Evolutionary conservation across 208 protist genomes (phyloP), one percentile per base, ranked within the genome.

Genomic region (Herpetomonas tarakana): DNA sequence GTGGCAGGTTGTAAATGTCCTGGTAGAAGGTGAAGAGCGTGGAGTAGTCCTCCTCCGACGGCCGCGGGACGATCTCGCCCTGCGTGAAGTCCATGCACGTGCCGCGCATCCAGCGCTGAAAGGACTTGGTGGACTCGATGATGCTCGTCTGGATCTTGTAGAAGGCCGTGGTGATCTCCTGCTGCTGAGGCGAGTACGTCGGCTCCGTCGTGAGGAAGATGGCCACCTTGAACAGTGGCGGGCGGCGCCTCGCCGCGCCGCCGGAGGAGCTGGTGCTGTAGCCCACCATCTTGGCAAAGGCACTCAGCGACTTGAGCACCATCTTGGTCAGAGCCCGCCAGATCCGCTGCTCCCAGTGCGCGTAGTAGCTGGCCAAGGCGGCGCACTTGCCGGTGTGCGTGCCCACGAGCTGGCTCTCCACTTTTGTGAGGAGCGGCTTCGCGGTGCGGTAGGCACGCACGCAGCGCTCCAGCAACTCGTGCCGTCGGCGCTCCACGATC

Each of bases 81-180:
- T 96, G 84, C 2, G 93, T 96, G 74, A 91, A 96, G 71, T 97
- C 91, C 60, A 98, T 78, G 78, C 97, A 99, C 0, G 96, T 98
- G 39, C 97, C 97, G 46, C 91, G 79, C 95, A 97, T 96, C 97
- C 97, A 99, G 2, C 97, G 96, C 45, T 90, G 78, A 62, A 99
- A 99, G 11, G 67, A 65, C 62, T 95, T 94, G n/a, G 96, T 96
- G 29, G 83, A 91, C 62, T 98, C 95, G 61, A 98, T 87, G 58
- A 98, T 93, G 45, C 89, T 81, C 18, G 77, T 63, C 28, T 98
- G 81, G 30, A 97, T 88, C 74, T 96, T 94, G 78, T 97, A 80
- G 50, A 98, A 91, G 18, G 86, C 86, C 27, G 76, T 86, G 28
- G 88, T 96, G 71, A 97, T 97, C 65, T 98, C 92, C 65, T 96